These are phyloP conservation scores for Pyricularia sp. DNA, from an alignment of 2,329 filamentous ascomycete species.

Conservation along the genomic window DNA sequence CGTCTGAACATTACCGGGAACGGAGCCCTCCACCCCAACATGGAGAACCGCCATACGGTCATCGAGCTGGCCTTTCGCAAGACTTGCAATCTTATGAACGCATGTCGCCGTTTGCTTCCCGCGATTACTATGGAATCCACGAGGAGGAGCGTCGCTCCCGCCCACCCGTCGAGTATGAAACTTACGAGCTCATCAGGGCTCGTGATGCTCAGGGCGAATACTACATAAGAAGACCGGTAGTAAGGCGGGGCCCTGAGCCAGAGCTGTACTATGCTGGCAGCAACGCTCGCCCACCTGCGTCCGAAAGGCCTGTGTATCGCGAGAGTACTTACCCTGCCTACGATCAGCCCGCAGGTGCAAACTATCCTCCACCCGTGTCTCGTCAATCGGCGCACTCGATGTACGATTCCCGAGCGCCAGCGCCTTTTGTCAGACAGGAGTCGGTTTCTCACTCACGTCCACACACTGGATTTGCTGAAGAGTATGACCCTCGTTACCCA, in stretches of 20 bases:
- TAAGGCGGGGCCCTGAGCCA: slow-evolving; percentile 11
- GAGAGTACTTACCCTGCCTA: slow-evolving; percentile 1
- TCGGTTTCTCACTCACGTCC: slow-evolving; percentile 7
- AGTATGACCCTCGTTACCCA: slow-evolving; percentile 34
- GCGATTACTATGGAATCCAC: slow-evolving; percentile 24
- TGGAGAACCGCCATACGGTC: slow-evolving; percentile 18
- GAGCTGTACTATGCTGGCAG: background rate
- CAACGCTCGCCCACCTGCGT: background rate
- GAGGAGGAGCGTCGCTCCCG: slow-evolving; percentile 17
- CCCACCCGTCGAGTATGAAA: slow-evolving; percentile 22
- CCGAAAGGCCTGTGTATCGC: background rate
- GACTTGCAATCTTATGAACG: background rate
- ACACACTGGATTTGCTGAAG: slow-evolving; percentile 22
- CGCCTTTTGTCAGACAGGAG: slow-evolving; percentile 7
- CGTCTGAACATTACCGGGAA: slow-evolving; percentile 19
- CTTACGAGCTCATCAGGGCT: slow-evolving; percentile 36
- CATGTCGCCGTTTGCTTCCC: slow-evolving; percentile 4
- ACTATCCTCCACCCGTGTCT: background rate
- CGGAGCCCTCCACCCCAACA: slow-evolving; percentile 17
- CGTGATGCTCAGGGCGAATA: slow-evolving; percentile 35
- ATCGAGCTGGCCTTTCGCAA: background rate
- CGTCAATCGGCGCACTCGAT: background rate
- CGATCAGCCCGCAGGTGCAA: background rate
- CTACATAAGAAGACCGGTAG: slow-evolving; percentile 30
- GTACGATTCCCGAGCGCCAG: slow-evolving; percentile 11